Percentiles rank a stretch among this genome's conserved stretches.
These are phyloP conservation scores for Talaromyces sp. DNA, from an alignment of 2,329 filamentous ascomycete genomes.

Conservation along the genomic window DNA sequence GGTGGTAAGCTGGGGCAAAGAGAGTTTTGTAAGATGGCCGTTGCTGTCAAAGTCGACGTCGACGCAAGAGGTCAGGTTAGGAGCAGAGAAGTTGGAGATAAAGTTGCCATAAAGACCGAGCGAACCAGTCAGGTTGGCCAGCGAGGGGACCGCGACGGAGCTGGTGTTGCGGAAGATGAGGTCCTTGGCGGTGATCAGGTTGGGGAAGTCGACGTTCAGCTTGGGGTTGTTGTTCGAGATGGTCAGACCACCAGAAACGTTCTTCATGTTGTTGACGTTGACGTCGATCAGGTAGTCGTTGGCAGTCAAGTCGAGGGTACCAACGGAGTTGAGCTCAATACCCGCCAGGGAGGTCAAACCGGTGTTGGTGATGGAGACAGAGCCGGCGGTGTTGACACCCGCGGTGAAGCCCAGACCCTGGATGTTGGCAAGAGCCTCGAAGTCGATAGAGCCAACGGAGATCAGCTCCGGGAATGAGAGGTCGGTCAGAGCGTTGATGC, in stretches of 20 bases:
- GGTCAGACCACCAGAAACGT: conserved; percentile 63
- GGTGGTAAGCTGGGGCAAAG: conserved; percentile 60
- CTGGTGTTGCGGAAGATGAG: conserved; percentile 78
- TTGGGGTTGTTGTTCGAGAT: conserved; percentile 75
- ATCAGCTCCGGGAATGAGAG: conserved; percentile 63
- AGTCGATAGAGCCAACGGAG: conserved; percentile 61
- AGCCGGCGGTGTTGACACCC: conserved; percentile 58
- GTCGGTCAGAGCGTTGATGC: conserved; percentile 60
- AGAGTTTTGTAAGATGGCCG: conserved; percentile 62
- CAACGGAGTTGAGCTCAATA: conserved; percentile 70
- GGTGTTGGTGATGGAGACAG: conserved; percentile 78
- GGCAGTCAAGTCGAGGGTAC: conserved; percentile 78
- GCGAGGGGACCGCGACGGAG: conserved; percentile 64
- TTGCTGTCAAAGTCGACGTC: conserved; percentile 55
- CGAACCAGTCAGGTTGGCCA: conserved; percentile 68
- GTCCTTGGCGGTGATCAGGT: conserved; percentile 72
- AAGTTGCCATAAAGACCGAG: conserved; percentile 77
- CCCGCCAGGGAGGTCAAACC: conserved; percentile 71
- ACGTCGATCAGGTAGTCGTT: conserved; percentile 74
- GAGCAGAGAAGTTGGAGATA: conserved; percentile 38
- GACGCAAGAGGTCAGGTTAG: conserved; percentile 43
- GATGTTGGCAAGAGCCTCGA: conserved; percentile 64
- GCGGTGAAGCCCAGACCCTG: conserved; percentile 55
- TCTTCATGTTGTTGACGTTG: conserved; percentile 66
- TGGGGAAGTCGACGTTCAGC: conserved; percentile 67